Base-by-base conservation (phyloP, 2,329 filamentous ascomycete genomes). In the Arthroderma sp. region DNA sequence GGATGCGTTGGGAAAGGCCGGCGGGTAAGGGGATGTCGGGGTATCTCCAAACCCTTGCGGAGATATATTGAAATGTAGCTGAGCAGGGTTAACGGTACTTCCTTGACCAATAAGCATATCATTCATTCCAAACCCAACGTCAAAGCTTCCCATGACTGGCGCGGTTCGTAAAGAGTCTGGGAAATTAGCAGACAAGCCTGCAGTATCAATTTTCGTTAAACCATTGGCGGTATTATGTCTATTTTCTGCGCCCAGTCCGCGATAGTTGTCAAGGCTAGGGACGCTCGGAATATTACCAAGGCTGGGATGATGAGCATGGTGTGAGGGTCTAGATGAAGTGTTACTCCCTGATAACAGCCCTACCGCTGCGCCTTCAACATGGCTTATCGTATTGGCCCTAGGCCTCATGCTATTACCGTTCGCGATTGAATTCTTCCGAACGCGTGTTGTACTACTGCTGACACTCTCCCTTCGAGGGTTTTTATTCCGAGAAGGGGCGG, bases 381-480 rank as follows among this genome's bases (percentile, higher is more conserved):
- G 88, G 59, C 88, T 91, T 58, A 98, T 93, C 33, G 91, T 98
- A 61, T 96, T 96, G 44, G 91, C 89, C 55, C 91, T 75, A 22
- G 89, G 91, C 52, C 91, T 77, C 77, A 89, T 88, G 8, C 74
- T 71, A 43, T 73, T 71, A 44, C 68, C 61, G 42, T 66, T 71
- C 53, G 81, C 87, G 47, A 93, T 78, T 44, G 91, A 96, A 62
- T 89, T 94, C 70, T 96, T 96, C 49, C 91, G 83, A 46, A 89
- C 85, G 48, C 87, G 77, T 22, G 31, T 36, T 53, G 79, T 82
- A 5, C 75, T 72, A 44, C 83, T 85, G 49, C 83, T 75, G 4
- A 75, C 83, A 63, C 91, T 96, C 67, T 96, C 91, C 52, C 91
- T 78, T 53, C 89, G 83, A 55, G 66, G 71, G 55, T 86, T 88